Conservation (phyloP, 2,329 filamentous ascomycete species). For the Tolypocladium nubicola region DNA sequence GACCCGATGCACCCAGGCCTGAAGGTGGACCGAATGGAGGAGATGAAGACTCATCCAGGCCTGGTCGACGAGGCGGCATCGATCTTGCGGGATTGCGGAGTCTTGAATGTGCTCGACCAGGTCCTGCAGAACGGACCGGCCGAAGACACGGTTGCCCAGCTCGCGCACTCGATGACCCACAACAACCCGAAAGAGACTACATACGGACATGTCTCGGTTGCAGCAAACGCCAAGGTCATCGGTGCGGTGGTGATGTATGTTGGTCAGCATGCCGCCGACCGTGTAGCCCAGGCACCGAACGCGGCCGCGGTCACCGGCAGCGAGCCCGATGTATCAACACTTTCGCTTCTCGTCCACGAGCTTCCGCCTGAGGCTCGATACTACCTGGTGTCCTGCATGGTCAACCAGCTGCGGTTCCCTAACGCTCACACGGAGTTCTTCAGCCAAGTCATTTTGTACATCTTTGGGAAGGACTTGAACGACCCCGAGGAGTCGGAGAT, state of each 20-base stretch:
- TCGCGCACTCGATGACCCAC: slow-evolving; percentile 62
- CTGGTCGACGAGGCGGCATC: slow-evolving; percentile 52
- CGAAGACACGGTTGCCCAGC: slow-evolving; percentile 64
- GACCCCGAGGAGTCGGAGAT: slow-evolving; percentile 72
- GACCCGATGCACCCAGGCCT: slow-evolving; percentile 44
- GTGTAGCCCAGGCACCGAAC: slow-evolving; percentile 46
- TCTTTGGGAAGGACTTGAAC: slow-evolving; percentile 67
- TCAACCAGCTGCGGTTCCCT: slow-evolving; percentile 85
- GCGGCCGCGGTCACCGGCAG: slow-evolving; percentile 34
- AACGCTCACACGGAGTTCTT: slow-evolving; percentile 91
- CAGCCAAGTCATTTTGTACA: slow-evolving; percentile 69
- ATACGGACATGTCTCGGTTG: slow-evolving; percentile 56
- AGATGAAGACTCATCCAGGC: slow-evolving; percentile 57
- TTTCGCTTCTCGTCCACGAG: slow-evolving; percentile 68
- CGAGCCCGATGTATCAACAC: slow-evolving; percentile 51
- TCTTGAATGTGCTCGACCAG: slow-evolving; percentile 49
- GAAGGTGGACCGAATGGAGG: slow-evolving; percentile 67
- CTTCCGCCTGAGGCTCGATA: slow-evolving; percentile 71
- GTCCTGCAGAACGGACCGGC: slow-evolving; percentile 51
- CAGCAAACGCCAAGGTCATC: slow-evolving; percentile 60
- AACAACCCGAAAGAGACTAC: slow-evolving; percentile 47
- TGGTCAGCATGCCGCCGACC: slow-evolving; percentile 58
- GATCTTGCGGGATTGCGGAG: slow-evolving; percentile 42
- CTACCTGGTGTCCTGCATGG: slow-evolving; percentile 71
- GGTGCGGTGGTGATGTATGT: slow-evolving; percentile 79